phyloP scores from a whole-genome alignment of 371 early-diverging fungal species.

The Apophysomyces sp. region DNA sequence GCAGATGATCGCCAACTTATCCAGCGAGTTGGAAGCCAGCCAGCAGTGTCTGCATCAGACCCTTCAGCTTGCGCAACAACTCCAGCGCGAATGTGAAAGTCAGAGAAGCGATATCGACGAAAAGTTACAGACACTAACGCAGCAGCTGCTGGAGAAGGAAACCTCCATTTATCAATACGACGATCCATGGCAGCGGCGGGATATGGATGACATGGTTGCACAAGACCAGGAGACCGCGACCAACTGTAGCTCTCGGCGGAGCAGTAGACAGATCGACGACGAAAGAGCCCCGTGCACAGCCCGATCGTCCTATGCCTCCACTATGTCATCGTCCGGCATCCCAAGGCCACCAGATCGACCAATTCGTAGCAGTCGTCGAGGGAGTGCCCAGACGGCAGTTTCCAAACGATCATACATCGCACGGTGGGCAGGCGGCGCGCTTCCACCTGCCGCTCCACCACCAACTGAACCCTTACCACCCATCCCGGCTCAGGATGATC shows the following conservation, averaged over 20 bases:
- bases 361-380: slow-evolving; percentile 11
- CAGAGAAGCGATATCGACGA: slow-evolving; percentile 15
- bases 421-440: slow-evolving; percentile 14
- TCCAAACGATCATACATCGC: slow-evolving; percentile 9
- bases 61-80: neutral
- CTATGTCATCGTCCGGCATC: neutral
- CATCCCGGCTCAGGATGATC: slow-evolving; percentile 5
- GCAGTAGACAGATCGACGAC: neutral
- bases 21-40: slow-evolving; percentile 5
- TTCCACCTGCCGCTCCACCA: slow-evolving; percentile 23
- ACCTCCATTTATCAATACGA: neutral
- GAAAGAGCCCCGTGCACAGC: neutral
- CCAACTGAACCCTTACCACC: slow-evolving; percentile 25
- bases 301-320: neutral
- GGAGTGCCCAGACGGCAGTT: slow-evolving; percentile 6
- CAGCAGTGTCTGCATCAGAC: slow-evolving; percentile 3
- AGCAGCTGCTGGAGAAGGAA: slow-evolving; percentile 16
- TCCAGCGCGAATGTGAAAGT: slow-evolving; percentile 4
- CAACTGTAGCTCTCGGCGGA: neutral
- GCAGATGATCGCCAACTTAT: slow-evolving; percentile 2
- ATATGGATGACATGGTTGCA: neutral
- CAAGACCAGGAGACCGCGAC: neutral
- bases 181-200: neutral
- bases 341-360: slow-evolving; percentile 11
- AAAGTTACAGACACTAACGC: slow-evolving; percentile 14